Conservation (phyloP, 257 asterid genomes). For the Linaria vulgaris region DNA sequence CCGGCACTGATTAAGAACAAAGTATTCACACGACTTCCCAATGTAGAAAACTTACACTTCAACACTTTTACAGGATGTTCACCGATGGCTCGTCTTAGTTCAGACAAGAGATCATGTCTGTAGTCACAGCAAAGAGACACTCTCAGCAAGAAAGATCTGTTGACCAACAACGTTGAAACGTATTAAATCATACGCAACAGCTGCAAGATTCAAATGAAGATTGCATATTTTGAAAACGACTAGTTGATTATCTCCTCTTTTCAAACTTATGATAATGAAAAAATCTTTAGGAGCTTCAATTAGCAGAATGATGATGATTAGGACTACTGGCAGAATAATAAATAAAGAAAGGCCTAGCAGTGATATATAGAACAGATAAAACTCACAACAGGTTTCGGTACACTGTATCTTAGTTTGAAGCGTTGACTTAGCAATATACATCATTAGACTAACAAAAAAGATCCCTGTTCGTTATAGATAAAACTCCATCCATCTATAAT, state of each 20-base stretch:
- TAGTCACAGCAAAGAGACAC: conserved; percentile 80
- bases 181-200: background rate
- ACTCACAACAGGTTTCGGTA: background rate
- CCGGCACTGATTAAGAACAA: conserved; percentile 41
- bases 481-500: too few relatives aligned
- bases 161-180: conserved; percentile 50
- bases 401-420: too few relatives aligned
- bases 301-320: background rate
- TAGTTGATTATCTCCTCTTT: background rate
- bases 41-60: conserved; percentile 64
- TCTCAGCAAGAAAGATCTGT: conserved; percentile 42
- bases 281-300: background rate
- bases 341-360: background rate
- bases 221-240: too few relatives aligned
- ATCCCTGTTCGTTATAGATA: too few relatives aligned
- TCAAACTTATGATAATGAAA: background rate
- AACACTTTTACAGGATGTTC: conserved; percentile 41
- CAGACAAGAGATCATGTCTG: conserved; percentile 56
- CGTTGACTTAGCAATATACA: too few relatives aligned
- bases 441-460: too few relatives aligned
- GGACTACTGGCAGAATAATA: background rate
- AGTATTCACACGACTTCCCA: conserved; percentile 62
- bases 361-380: background rate
- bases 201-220: too few relatives aligned
- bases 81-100: conserved; percentile 41